These are phyloP conservation scores for Corynespora cassiicola DNA, from an alignment of 2,329 filamentous ascomycete species.

Conservation along the genomic window DNA sequence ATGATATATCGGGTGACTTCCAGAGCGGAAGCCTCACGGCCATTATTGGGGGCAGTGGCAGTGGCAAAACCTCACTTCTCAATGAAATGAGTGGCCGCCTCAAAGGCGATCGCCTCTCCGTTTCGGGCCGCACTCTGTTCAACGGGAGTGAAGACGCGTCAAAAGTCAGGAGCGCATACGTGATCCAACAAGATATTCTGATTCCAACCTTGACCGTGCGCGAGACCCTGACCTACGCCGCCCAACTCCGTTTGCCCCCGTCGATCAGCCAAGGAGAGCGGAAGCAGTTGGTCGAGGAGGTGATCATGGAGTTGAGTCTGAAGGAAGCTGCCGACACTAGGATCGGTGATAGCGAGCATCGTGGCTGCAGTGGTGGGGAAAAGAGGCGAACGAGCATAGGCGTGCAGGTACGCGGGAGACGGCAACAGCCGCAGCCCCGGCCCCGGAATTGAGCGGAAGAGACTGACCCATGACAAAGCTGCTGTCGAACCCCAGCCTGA, in stretches of 20 bases:
- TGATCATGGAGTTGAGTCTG: conserved; percentile 76
- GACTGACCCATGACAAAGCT: conserved; percentile 46
- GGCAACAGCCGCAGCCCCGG: too few relatives aligned
- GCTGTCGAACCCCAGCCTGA: conserved; percentile 77
- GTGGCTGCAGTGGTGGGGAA: conserved; percentile 80
- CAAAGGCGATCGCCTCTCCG: conserved; percentile 59
- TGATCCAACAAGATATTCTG: conserved; percentile 78
- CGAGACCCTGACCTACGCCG: conserved; percentile 76
- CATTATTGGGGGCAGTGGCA: conserved; percentile 77
- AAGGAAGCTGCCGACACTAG: conserved; percentile 79
- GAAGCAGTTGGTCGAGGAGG: conserved; percentile 72
- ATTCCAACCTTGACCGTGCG: conserved; percentile 76
- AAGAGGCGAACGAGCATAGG: conserved; percentile 79
- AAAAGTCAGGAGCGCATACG: conserved; percentile 69
- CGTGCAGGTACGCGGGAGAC: conserved; percentile 60
- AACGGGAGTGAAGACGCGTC: conserved; percentile 61
- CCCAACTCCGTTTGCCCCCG: conserved; percentile 72
- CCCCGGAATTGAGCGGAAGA: neutral
- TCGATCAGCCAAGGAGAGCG: conserved; percentile 66
- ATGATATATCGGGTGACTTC: conserved; percentile 69
- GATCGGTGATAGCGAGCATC: conserved; percentile 73
- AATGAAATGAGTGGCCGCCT: conserved; percentile 76
- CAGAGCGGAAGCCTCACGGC: conserved; percentile 72
- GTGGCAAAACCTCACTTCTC: conserved; percentile 66
- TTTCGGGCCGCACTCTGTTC: conserved; percentile 65